A percentile compares a stretch with the other conserved stretches of the same genome.
These are phyloP conservation scores for Raddia distichophylla DNA, from an alignment of 176 grass and related monocot species.

Conservation along the genomic window DNA sequence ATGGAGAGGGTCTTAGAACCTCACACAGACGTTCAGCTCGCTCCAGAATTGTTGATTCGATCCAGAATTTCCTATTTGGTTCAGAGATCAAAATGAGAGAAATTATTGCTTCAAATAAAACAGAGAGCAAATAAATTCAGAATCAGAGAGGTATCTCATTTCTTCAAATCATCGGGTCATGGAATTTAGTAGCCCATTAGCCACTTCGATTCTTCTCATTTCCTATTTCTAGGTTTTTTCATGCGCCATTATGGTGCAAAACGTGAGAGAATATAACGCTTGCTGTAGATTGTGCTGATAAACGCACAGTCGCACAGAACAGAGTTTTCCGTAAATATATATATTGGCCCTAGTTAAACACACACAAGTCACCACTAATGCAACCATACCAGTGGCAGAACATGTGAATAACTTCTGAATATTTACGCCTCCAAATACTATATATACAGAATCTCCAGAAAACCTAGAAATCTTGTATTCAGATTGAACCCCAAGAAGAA, in stretches of 20 bases:
- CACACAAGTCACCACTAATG: background rate
- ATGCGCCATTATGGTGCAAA: background rate
- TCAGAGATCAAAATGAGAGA: background rate
- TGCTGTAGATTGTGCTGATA: background rate
- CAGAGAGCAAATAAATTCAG: background rate
- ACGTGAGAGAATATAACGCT: background rate
- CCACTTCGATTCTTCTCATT: background rate
- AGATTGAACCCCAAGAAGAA: background rate
- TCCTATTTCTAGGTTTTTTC: background rate
- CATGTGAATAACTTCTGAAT: background rate
- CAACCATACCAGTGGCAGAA: background rate
- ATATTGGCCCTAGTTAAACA: background rate
- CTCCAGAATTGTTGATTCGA: background rate
- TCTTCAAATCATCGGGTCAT: background rate
- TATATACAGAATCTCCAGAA: constrained; percentile 28
- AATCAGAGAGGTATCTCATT: background rate
- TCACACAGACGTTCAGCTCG: too few relatives aligned
- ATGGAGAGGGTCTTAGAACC: too few relatives aligned
- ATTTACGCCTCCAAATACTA: constrained; percentile 13
- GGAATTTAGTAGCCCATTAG: background rate
- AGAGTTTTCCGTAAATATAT: background rate
- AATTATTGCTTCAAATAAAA: background rate
- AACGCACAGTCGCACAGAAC: background rate
- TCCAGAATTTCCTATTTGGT: background rate
- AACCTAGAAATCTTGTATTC: constrained; percentile 18